These are phyloP conservation scores for Ambrosia artemisiifolia DNA, from an alignment of 129 eudicot genomes.

Conservation along the genomic window DNA sequence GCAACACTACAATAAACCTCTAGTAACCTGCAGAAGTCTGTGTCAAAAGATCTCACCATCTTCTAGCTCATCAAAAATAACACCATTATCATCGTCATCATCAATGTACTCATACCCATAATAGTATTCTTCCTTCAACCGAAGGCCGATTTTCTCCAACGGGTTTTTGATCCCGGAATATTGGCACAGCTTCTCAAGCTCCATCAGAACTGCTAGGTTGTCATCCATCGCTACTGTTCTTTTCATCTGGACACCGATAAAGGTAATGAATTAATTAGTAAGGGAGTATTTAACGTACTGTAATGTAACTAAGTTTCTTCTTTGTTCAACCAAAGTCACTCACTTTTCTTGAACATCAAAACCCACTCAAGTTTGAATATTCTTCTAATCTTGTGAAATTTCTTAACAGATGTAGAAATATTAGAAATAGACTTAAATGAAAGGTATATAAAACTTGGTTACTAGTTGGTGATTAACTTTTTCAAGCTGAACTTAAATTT, in stretches of 20 bases:
- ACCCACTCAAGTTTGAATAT: too few species aligned
- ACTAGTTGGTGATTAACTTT: too few species aligned
- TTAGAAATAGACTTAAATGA: too few species aligned
- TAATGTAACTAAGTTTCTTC: too few species aligned
- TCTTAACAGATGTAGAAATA: too few species aligned
- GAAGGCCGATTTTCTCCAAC: constrained; percentile 27
- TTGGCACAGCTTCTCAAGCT: constrained; percentile 36
- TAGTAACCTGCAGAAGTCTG: neutral
- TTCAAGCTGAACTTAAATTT: too few species aligned
- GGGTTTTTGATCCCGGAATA: constrained; percentile 31
- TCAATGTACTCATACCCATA: constrained; percentile 34
- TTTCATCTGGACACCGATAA: constrained; percentile 30
- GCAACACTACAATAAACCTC: constrained; percentile 17
- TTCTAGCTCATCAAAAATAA: constrained; percentile 27
- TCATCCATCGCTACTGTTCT: constrained; percentile 33
- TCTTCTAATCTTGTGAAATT: too few species aligned
- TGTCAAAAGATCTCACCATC: constrained; percentile 40
- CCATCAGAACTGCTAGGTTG: constrained; percentile 27
- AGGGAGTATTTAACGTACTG: too few species aligned
- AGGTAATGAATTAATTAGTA: neutral
- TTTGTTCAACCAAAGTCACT: too few species aligned
- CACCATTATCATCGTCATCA: constrained; percentile 21
- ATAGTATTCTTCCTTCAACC: constrained; percentile 32
- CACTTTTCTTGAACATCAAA: too few species aligned
- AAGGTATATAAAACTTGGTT: too few species aligned